Percentiles rank a stretch among this genome's conserved stretches.
Evolutionary conservation across 2,329 filamentous ascomycete species (phyloP).

Genomic region (Emmonsia crescens): DNA sequence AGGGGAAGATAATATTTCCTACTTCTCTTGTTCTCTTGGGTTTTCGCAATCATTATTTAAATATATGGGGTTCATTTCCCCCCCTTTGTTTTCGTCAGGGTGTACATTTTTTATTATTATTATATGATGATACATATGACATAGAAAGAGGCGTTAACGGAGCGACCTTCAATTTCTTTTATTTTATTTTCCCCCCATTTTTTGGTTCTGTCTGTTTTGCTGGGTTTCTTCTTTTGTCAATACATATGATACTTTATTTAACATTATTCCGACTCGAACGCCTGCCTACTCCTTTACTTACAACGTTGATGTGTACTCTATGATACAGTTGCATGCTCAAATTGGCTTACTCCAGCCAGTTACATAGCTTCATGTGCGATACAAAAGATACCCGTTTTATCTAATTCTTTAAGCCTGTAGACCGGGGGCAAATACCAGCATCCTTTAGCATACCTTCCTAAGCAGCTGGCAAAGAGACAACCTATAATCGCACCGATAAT

Average conservation of each 20-base stretch:
- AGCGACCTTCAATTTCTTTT: background rate
- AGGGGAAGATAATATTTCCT: constrained; percentile 8
- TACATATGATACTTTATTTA: background rate
- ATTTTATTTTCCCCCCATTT: background rate
- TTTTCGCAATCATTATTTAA: constrained; percentile 2
- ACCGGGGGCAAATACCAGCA: background rate
- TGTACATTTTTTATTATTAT: background rate
- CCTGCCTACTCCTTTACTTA: background rate
- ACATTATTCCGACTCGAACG: background rate
- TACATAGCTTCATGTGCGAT: background rate
- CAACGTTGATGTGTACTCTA: background rate
- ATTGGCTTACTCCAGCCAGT: background rate
- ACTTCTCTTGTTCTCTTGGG: constrained; percentile 15
- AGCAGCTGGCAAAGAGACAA: background rate
- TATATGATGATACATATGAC: background rate
- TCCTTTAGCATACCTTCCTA: background rate
- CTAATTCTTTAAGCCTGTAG: background rate
- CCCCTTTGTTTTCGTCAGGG: constrained; percentile 3
- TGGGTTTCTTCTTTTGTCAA: background rate
- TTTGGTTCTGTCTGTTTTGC: background rate
- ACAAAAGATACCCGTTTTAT: background rate
- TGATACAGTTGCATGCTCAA: background rate
- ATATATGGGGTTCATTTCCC: constrained; percentile 6
- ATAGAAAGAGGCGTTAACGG: constrained; percentile 5
- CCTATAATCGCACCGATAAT: background rate